Conservation (phyloP, 225 moss, liverwort and hornwort genomes). For the Neckera pumila region DNA sequence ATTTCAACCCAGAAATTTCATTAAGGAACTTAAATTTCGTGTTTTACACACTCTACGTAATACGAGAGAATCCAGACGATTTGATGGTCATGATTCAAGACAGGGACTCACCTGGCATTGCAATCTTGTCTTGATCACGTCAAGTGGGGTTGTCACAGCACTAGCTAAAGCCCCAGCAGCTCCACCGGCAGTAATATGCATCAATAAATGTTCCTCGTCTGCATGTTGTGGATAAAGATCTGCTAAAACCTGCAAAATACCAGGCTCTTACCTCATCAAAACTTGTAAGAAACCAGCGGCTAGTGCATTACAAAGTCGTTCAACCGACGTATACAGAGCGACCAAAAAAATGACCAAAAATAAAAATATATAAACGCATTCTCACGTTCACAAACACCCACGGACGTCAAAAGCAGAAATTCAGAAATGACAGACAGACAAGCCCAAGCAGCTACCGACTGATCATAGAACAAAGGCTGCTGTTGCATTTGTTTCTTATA, state of each 20-base stretch:
- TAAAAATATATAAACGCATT: neutral
- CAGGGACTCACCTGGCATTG: constrained; percentile 64
- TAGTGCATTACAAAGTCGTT: neutral
- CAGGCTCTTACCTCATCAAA: neutral
- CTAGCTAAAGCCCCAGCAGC: constrained; percentile 93
- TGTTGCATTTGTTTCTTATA: neutral
- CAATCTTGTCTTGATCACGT: constrained; percentile 88
- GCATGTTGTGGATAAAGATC: constrained; percentile 39
- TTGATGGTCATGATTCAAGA: neutral
- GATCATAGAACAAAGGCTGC: neutral
- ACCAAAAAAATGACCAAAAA: neutral
- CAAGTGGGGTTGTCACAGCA: constrained; percentile 87
- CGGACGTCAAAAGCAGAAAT: neutral
- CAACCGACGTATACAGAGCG: neutral
- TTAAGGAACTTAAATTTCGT: neutral
- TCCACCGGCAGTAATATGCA: constrained; percentile 86
- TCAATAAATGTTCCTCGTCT: constrained; percentile 69
- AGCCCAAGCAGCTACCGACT: neutral
- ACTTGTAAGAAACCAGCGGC: neutral
- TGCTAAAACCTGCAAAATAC: constrained; percentile 26
- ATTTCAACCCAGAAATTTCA: neutral
- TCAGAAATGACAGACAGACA: neutral
- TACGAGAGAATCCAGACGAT: neutral
- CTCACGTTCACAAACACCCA: neutral
- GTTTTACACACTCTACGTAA: neutral